phyloP scores from a whole-genome alignment of 345 rosid species.

The Turnera subulata region DNA sequence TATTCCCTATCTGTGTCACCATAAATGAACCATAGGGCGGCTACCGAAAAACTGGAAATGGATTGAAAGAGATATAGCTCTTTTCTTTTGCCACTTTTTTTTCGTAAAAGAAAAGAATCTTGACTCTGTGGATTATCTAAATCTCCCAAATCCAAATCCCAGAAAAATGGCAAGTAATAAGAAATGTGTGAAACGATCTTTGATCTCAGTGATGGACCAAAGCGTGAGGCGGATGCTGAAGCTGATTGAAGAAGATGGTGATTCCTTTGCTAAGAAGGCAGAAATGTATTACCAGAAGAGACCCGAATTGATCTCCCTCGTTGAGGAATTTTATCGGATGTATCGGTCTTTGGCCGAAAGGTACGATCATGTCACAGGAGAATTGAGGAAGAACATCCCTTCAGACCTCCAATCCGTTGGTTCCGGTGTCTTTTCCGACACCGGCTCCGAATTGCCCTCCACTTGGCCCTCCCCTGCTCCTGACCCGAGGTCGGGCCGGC shows the following conservation, averaged over 20 bases:
- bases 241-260: constrained; percentile 41
- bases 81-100: not conserved
- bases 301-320: constrained; percentile 38
- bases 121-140: not conserved
- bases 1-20: not conserved
- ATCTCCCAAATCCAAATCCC: constrained; percentile 15
- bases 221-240: constrained; percentile 39
- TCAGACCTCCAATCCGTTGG: constrained; percentile 31
- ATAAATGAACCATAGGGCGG: not conserved
- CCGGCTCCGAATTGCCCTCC: constrained; percentile 21
- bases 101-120: not conserved
- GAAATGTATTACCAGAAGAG: constrained; percentile 33
- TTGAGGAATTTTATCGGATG: constrained; percentile 41
- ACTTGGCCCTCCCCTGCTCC: constrained; percentile 38
- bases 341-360: constrained; percentile 45
- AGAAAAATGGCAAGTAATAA: too few relatives aligned
- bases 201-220: constrained; percentile 43
- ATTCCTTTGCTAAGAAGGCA: constrained; percentile 30
- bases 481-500: constrained; percentile 22
- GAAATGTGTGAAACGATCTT: constrained; percentile 9
- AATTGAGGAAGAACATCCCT: constrained; percentile 28
- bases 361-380: constrained; percentile 38
- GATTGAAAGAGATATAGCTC: too few relatives aligned
- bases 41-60: not conserved
- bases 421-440: constrained; percentile 29